Base-by-base conservation (phyloP, 2,329 filamentous ascomycete genomes). In the Colletotrichum sp. region DNA sequence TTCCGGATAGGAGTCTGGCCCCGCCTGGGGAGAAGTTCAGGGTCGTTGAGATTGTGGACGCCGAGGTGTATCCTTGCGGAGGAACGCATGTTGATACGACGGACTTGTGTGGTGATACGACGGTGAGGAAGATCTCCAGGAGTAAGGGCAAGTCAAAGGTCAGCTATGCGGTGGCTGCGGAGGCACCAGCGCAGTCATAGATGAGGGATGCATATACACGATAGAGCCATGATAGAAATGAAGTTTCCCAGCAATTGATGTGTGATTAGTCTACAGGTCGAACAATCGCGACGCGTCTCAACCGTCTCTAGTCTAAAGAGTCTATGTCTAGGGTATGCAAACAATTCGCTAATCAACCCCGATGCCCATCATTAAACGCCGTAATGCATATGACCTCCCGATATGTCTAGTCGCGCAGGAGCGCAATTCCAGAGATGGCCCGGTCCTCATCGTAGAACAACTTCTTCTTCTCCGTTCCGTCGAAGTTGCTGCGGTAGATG, bases 21-120 rank as follows among this genome's bases (percentile, higher is more conserved):
- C 85, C 86, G 10, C 83, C 84, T 0, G 90, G 89, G 28, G 89
- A 89, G 78, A 92, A 90, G 81, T 91, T 93, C 36, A 87, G 94
- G 10, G 92, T 95, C 0, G 93, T 95, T 28, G 89, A 91, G 74
- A 94, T 95, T 75, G 89, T 91, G 1, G 93, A 93, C 0, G 89
- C 90, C 1, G 94, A 93, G 78, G 89, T 89, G 30, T 95, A 95
- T 85, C 93, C 94, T 2, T 95, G 94, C 82, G 94, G 94, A 9
- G 94, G 94, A 0, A 95, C 94, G 30, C 94, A 95, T 85, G 93
- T 95, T 5, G 86, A 89, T 34, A 88, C 85, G 22, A 93, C 92
- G 25, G 87, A 89, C 73, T 78, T 88, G 75, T 92, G 90, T 79
- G 91, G 93, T 1, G 88, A 89, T 80, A 91, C 91, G 7, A 89